Evolutionary conservation across 83 land plant genomes (phyloP).

Genomic region (Picea engelmannii): DNA sequence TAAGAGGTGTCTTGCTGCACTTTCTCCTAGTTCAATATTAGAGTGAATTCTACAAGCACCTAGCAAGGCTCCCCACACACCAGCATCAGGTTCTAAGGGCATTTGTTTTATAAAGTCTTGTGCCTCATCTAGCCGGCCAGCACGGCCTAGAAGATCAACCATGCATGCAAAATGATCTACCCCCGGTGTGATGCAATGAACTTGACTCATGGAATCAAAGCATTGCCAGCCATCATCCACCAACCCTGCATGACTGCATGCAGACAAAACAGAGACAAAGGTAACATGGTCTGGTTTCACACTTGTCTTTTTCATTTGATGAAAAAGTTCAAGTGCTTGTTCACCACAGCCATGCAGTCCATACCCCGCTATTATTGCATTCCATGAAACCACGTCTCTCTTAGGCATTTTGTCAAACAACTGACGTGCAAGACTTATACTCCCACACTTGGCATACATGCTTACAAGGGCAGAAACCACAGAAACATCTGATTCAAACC

Average conservation of each 20-base stretch:
- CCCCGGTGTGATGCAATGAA: conserved; percentile 28
- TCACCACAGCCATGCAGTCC: not conserved
- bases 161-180: conserved; percentile 52
- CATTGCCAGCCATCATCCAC: conserved; percentile 33
- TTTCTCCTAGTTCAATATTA: conserved; percentile 31
- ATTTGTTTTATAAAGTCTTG: conserved; percentile 26
- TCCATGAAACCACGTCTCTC: conserved; percentile 2
- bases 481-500: conserved; percentile 17
- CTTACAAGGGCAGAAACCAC: not conserved
- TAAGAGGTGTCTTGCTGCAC: not conserved
- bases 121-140: conserved; percentile 41
- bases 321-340: not conserved
- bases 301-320: not conserved
- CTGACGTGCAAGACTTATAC: not conserved
- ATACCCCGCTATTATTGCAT: conserved; percentile 11
- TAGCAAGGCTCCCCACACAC: conserved; percentile 41
- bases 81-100: conserved; percentile 37
- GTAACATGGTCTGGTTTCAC: conserved; percentile 6
- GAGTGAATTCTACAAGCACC: conserved; percentile 37
- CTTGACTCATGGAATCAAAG: conserved; percentile 37
- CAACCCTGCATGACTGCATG: conserved; percentile 37
- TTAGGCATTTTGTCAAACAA: conserved; percentile 19
- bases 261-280: not conserved
- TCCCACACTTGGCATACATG: conserved; percentile 10
- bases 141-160: conserved; percentile 44